Conservation (phyloP, 2,329 filamentous ascomycete species). For the Claviceps digitariae region DNA sequence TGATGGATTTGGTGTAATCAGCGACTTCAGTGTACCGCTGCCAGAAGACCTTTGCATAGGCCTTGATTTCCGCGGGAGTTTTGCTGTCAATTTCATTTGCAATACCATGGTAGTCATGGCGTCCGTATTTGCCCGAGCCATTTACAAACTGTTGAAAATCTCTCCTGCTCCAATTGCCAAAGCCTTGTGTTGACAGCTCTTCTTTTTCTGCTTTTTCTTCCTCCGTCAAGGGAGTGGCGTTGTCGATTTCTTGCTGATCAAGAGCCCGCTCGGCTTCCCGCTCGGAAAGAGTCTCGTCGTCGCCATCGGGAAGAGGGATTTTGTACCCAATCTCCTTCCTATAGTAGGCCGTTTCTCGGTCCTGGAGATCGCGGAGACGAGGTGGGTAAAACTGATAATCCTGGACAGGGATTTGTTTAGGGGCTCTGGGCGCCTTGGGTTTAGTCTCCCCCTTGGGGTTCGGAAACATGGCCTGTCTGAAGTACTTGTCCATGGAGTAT, state of each 20-base stretch:
- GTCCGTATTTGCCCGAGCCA: conserved; percentile 83
- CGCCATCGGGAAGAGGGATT: conserved; percentile 74
- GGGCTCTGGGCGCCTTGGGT: conserved; percentile 87
- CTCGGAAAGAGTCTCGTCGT: conserved; percentile 74
- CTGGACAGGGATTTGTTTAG: conserved; percentile 81
- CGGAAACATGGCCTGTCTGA: conserved; percentile 71
- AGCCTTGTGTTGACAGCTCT: conserved; percentile 67
- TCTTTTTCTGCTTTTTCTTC: conserved; percentile 83
- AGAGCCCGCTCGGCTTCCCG: conserved; percentile 77
- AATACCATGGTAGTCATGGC: conserved; percentile 73
- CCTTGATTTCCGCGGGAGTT: conserved; percentile 67
- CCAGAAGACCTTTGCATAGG: conserved; percentile 94
- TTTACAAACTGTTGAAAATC: conserved; percentile 99
- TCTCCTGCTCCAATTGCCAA: conserved; percentile 87
- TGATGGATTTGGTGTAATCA: conserved; percentile 80
- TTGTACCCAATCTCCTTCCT: conserved; percentile 96
- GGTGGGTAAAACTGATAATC: conserved; percentile 96
- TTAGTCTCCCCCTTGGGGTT: conserved; percentile 78
- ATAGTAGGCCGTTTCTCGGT: conserved; percentile 90
- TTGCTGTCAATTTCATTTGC: conserved; percentile 87
- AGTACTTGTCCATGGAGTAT: conserved; percentile 98
- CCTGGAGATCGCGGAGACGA: conserved; percentile 74
- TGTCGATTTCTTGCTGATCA: conserved; percentile 87
- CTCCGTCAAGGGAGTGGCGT: conserved; percentile 75
- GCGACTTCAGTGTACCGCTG: conserved; percentile 81